Conservation (phyloP, 2,329 filamentous ascomycete genomes). For the Ophiostoma ips region DNA sequence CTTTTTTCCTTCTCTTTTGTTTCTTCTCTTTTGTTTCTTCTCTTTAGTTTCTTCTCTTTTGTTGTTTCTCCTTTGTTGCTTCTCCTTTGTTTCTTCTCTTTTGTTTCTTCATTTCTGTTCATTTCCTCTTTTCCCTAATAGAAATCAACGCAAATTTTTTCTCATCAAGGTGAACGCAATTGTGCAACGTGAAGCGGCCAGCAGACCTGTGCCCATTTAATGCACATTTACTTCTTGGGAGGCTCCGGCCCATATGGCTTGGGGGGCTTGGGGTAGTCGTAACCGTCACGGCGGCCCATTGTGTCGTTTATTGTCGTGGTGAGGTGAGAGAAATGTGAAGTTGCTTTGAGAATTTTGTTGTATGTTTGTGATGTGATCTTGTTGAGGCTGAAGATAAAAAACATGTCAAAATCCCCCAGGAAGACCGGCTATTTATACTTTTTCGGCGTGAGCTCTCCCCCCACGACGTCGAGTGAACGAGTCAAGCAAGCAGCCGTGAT, state of each 20-base stretch:
- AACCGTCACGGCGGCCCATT: constrained; percentile 4
- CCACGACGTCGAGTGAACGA: not conserved
- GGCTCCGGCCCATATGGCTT: not conserved
- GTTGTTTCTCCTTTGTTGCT: no score
- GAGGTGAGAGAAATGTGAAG: not conserved
- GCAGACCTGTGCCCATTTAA: no score
- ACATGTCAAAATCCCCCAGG: not conserved
- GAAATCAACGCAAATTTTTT: no score
- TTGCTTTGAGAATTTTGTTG: not conserved
- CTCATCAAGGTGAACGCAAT: no score
- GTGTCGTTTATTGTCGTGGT: not conserved
- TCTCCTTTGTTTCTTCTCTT: constrained; percentile 20
- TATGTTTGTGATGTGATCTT: not conserved
- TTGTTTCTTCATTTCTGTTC: not conserved
- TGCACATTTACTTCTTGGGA: not conserved
- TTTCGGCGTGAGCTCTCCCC: no score
- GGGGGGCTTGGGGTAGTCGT: constrained; percentile 3
- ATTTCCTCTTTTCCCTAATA: no score
- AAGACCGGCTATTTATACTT: not conserved
- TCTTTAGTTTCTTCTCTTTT: not conserved
- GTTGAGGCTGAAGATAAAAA: not conserved
- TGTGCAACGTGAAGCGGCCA: no score
- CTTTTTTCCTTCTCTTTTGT: constrained; percentile 19
- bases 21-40: constrained; percentile 19
- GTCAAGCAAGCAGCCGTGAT: not conserved